Evolutionary conservation across 441 rosid genomes (phyloP), one percentile per base, ranked within the genome.

Genomic region (Erodium moschatum): DNA sequence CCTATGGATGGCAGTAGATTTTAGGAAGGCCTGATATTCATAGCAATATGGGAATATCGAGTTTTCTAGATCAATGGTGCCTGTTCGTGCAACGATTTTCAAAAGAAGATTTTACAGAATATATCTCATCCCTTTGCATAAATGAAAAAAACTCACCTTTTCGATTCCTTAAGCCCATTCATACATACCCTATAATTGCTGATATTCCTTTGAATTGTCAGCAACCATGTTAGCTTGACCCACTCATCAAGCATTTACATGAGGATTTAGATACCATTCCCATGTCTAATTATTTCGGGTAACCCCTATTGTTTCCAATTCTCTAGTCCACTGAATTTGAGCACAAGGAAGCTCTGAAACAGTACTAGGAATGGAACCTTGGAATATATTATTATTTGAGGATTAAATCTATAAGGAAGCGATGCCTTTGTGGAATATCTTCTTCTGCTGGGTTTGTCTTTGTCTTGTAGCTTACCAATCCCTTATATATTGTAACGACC

Each of bases 361-460:
- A 66, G 70, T 71, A 65, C 35, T 68, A 69, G 66, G 73, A 48
- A 72, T 67, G 67, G 70, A 70, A 75, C 70, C 16, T 80, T 71
- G 75, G 81, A 83, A 83, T 78, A 80, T 77, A 77, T 84, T 69
- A 73, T 5, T 40, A 40, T 12, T 40, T 8, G 40, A 44, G 29
- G 29, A 15, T 27, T 38, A 67, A 58, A 50, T 66, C 75, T 48
- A 54, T 68, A 80, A 78, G 80, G 83, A 83, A 78, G 84, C 74
- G 83, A 84, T 84, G 52, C 44, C 44, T 5, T 13, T 54, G 63
- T 44, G 78, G 88, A 83, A 88, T 90, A 86, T 84, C 85, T 81
- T 85, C 78, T 52, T 58, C 75, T 77, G 64, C 69, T 76, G 68
- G 83, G 42, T 52, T 74, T 77, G 56, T 64, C 72, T 69, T 50